Evolutionary conservation across 495 filamentous ascomycete species (phyloP).

Genomic region (Neurospora sp.): DNA sequence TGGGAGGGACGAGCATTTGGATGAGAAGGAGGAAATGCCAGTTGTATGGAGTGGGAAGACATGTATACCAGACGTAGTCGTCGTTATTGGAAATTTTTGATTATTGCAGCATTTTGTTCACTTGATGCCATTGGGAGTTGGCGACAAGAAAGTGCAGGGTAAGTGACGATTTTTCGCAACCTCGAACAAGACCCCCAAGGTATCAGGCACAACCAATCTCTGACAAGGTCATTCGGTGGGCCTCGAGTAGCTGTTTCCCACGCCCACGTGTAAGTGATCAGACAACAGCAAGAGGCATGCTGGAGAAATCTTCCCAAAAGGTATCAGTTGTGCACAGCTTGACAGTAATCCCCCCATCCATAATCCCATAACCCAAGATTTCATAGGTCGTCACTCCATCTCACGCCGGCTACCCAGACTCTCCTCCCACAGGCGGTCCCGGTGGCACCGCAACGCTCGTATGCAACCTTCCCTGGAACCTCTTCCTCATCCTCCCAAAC

Average conservation of each 20-base stretch:
- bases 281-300: neutral
- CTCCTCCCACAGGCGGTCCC: neutral
- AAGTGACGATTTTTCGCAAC: neutral
- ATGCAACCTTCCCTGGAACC: constrained; percentile 33
- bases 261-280: neutral
- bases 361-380: neutral
- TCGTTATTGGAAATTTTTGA: neutral
- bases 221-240: neutral
- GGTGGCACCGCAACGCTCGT: neutral
- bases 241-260: neutral
- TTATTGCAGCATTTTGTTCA: neutral
- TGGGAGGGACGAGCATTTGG: neutral
- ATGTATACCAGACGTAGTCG: neutral
- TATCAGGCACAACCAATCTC: neutral
- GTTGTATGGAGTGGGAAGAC: neutral
- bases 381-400: neutral
- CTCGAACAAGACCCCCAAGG: neutral
- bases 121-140: neutral
- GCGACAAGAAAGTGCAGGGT: neutral
- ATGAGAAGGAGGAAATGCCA: neutral
- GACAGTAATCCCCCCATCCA: too few relatives aligned
- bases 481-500: constrained; percentile 32
- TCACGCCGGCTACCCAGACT: neutral
- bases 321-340: too few relatives aligned
- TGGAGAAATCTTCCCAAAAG: neutral